phyloP scores from a whole-genome alignment of 257 asterid genomes.

The Solanum habrochaites region DNA sequence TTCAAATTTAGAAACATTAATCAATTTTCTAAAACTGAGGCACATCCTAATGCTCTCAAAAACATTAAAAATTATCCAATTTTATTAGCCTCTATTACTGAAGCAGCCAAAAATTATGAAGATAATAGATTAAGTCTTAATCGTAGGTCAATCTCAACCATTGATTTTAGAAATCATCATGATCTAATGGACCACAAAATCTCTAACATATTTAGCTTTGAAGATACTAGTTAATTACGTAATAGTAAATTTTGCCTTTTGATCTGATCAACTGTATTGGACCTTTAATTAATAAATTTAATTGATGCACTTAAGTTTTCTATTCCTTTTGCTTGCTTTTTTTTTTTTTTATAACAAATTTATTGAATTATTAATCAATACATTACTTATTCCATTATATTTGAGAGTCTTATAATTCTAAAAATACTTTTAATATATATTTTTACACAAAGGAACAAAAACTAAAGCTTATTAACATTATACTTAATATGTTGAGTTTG shows the following conservation, averaged over 20 bases:
- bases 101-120: conserved; percentile 56
- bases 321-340: background rate
- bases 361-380: background rate
- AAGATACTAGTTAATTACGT: conserved; percentile 14
- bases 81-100: conserved; percentile 63
- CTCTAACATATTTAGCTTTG: conserved; percentile 46
- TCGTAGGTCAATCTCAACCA: conserved; percentile 46
- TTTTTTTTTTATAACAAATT: background rate
- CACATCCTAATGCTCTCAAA: conserved; percentile 79
- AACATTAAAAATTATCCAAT: conserved; percentile 82
- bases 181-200: conserved; percentile 40
- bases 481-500: background rate
- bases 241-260: background rate
- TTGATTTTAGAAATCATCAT: conserved; percentile 52
- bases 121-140: conserved; percentile 49
- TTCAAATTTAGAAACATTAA: conserved; percentile 25
- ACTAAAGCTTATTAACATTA: too few relatives aligned
- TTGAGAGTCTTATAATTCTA: background rate
- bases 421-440: too few relatives aligned
- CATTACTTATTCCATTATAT: background rate
- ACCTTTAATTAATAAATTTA: background rate
- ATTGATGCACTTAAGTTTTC: background rate
- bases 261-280: background rate
- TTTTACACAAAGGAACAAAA: too few relatives aligned
- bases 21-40: conserved; percentile 61